phyloP scores from a whole-genome alignment of 768 basidiomycete genomes.

The Kwoniella sp. region DNA sequence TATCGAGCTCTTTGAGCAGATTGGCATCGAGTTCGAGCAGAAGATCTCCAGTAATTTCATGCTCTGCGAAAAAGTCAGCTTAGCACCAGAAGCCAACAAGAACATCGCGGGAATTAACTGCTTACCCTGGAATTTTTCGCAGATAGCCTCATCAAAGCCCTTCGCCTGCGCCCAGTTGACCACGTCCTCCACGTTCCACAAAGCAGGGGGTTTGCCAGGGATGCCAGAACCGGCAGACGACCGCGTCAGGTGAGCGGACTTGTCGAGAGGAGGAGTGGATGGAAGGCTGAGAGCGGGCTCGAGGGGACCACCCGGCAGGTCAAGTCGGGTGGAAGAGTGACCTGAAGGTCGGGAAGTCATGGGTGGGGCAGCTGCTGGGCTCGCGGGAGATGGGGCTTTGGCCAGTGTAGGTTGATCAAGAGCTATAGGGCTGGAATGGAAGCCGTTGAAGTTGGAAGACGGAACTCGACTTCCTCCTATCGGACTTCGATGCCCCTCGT shows the following conservation, averaged over 20 bases:
- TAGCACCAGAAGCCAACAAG: background rate
- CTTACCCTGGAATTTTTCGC: conserved; percentile 82
- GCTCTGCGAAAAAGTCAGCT: conserved; percentile 64
- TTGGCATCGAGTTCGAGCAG: conserved; percentile 90
- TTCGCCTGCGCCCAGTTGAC: conserved; percentile 81
- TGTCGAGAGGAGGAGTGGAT: conserved; percentile 28
- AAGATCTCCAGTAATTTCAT: conserved; percentile 98
- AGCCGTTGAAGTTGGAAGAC: conserved; percentile 10
- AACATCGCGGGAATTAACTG: conserved; percentile 29
- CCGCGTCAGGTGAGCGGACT: conserved; percentile 19
- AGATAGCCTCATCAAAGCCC: conserved; percentile 81
- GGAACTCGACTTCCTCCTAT: background rate
- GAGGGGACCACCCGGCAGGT: conserved; percentile 13
- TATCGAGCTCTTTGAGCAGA: conserved; percentile 93
- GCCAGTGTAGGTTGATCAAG: conserved; percentile 10
- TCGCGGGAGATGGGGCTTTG: conserved; percentile 10
- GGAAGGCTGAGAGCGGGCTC: conserved; percentile 35
- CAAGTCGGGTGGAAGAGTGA: background rate
- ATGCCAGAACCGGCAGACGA: conserved; percentile 9
- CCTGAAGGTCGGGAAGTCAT: conserved; percentile 7
- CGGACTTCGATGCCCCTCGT: conserved; percentile 53
- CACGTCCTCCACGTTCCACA: conserved; percentile 88
- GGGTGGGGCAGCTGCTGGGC: conserved; percentile 20
- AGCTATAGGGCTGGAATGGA: conserved; percentile 8
- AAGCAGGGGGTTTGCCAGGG: conserved; percentile 59